Conservation (phyloP, 2,329 filamentous ascomycete genomes). For the Chaetomium olivaceum region DNA sequence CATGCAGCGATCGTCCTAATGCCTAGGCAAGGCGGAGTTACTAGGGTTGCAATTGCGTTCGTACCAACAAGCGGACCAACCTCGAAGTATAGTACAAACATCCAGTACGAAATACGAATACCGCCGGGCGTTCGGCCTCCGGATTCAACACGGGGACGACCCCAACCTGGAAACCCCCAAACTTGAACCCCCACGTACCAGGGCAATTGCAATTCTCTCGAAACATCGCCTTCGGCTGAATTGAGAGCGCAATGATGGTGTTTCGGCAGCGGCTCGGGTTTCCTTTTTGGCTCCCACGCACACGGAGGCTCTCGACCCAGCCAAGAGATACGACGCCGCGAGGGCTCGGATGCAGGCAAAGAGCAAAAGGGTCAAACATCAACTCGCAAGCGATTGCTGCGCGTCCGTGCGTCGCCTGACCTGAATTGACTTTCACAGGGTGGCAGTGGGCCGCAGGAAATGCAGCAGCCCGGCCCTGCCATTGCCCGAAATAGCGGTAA, state of each 20-base stretch:
- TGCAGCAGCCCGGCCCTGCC: slow-evolving; percentile 9
- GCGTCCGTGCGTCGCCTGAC: slow-evolving; percentile 8
- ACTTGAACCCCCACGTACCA: slow-evolving; percentile 11
- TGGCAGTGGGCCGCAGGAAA: slow-evolving; percentile 15
- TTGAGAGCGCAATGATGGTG: not conserved
- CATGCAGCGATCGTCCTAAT: slow-evolving; percentile 10
- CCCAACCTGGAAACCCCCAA: not conserved
- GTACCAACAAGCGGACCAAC: too few species aligned
- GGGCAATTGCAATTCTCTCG: slow-evolving; percentile 4
- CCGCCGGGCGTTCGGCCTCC: not conserved
- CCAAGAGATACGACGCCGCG: not conserved
- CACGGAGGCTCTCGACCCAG: slow-evolving; percentile 1
- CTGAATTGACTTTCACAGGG: not conserved
- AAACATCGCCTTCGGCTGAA: slow-evolving; percentile 7
- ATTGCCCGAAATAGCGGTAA: slow-evolving; percentile 3
- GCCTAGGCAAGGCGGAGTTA: not conserved
- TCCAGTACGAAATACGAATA: not conserved
- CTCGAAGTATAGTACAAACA: not conserved
- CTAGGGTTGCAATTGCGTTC: not conserved
- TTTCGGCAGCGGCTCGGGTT: slow-evolving; percentile 3
- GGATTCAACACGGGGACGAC: not conserved
- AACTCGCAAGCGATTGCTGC: not conserved
- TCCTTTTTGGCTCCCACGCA: slow-evolving; percentile 4
- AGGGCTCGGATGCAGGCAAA: not conserved
- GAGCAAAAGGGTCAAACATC: not conserved